Evolutionary conservation across 441 rosid species (phyloP), one percentile per base, ranked within the genome.

Genomic region (Euphorbia schlechtendalii): DNA sequence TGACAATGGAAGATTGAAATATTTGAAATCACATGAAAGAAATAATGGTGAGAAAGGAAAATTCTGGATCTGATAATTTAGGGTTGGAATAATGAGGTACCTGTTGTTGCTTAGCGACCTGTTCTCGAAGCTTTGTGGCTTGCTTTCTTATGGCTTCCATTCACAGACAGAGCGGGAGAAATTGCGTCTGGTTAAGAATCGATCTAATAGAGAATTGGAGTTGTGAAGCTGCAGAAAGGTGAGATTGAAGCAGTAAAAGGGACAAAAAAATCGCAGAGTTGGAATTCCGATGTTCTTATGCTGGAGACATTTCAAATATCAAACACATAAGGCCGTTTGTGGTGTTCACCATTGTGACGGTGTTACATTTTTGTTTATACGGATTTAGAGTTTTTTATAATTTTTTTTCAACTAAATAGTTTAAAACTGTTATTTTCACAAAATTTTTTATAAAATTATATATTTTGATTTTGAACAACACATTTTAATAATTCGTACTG

Each of bases 21-120:
- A 1, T 27, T 27, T 27, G 30, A 27, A 27, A 27, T 27, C 30
- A 1, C 1, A 27, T 27, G 30, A 27, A 27, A 27, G 30, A 27
- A 27, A 27, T 27, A 1, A 27, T 27, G 30, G 30, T 27, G 30
- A 27, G 30, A 27, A 27, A 4, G 30, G 30, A 27, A 27, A 4
- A 27, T 27, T 27, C 4, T 4, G 30, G 66, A 69, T 63, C 49
- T 63, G 61, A 45, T 17, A 28, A 7, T 27, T 1, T 27, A 27
- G 68, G 72, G 71, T 46, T 45, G 20, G 30, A 66, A 4, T 14
- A 17, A 2, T 14, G 24, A 59, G 74, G 54, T 60, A 92, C 97
- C 89, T 90, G 96, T 61, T 90, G 96, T 73, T 93, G 99, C 70
- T 88, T 85, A 59, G 99, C 94, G 69, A 94, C 99, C 78, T 94